A percentile compares a stretch with the other conserved stretches of the same genome.
Evolutionary conservation across 1,139 yeast species (phyloP).

Genomic region (Yamadazyma diospyri): DNA sequence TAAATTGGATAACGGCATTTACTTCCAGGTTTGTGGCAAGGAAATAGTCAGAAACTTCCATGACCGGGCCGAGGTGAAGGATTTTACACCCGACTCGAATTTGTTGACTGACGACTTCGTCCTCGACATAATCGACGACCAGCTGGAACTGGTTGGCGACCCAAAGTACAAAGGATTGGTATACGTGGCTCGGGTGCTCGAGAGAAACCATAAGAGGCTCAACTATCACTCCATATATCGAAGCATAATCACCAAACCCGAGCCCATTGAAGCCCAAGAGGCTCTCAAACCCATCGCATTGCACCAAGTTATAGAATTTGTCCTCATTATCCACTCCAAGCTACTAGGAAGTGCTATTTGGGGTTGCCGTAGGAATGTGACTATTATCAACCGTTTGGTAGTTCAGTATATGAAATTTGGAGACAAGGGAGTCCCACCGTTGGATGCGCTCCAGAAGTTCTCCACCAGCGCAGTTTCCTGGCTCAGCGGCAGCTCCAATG

Average conservation of each 20-base stretch:
- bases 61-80: background rate
- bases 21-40: slow-evolving; percentile 28
- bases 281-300: background rate
- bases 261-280: background rate
- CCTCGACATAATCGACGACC: slow-evolving; percentile 3
- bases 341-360: slow-evolving; percentile 52
- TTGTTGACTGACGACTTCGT: background rate
- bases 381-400: slow-evolving; percentile 33
- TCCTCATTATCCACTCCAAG: slow-evolving; percentile 22
- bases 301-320: slow-evolving; percentile 2
- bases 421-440: slow-evolving; percentile 23
- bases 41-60: slow-evolving; percentile 1
- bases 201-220: background rate
- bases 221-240: slow-evolving; percentile 1
- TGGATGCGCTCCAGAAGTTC: slow-evolving; percentile 25
- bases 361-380: slow-evolving; percentile 54
- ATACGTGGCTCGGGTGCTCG: background rate
- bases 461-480: slow-evolving; percentile 42
- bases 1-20: slow-evolving; percentile 12
- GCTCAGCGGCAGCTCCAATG: slow-evolving; percentile 38
- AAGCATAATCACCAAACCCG: slow-evolving; percentile 1
- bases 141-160: background rate
- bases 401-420: slow-evolving; percentile 37
- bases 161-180: background rate
- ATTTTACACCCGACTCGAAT: background rate